Base-by-base conservation (phyloP, 1,284 basidiomycete genomes). In the Caloboletus firmus region DNA sequence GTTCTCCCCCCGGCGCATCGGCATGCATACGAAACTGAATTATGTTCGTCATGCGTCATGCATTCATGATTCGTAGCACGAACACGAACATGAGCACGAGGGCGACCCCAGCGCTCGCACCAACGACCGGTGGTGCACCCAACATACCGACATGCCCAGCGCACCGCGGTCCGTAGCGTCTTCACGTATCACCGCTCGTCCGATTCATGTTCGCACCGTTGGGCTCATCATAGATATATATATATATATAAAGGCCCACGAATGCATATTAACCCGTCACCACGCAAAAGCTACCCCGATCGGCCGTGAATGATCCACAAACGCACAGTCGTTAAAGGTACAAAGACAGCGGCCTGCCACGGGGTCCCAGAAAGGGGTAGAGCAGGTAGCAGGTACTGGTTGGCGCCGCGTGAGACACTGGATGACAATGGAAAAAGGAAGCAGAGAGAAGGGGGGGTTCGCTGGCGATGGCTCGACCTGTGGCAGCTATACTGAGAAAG, bases 311-410 rank as follows among this genome's bases (percentile, higher is more conserved):
- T n/a, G 17, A 35, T 35, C 34, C 34, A n/a, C 9, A 35, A 35
- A 35, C 8, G 17, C 34, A 35, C 34, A 35, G 34, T 35, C 17
- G 8, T 15, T 9, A 17, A 17, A 35, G 1, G 34, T 35, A 35
- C 34, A 35, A 15, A 35, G 15, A 35, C 17, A n/a, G 17, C 9
- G 28, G 8, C 34, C 34, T n/a, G 8, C 6, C 34, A 35, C 8
- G 17, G 8, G 34, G 17, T 35, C 37, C 86, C 85, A 90, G 77
- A 88, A 89, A 3, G 8, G 17, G 34, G 34, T 35, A 9, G 34
- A n/a, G 2, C 34, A 35, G 17, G 9, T 89, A 10, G 77, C 59
- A 7, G 89, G 82, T 15, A 90, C 84, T 87, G 53, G 18, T 15
- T 5, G 5, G 30, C 15, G n/a, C 15, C 26, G 10, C 26, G 26